Conservation (phyloP, 441 rosid species). For the Arabidopsis hybrid region DNA sequence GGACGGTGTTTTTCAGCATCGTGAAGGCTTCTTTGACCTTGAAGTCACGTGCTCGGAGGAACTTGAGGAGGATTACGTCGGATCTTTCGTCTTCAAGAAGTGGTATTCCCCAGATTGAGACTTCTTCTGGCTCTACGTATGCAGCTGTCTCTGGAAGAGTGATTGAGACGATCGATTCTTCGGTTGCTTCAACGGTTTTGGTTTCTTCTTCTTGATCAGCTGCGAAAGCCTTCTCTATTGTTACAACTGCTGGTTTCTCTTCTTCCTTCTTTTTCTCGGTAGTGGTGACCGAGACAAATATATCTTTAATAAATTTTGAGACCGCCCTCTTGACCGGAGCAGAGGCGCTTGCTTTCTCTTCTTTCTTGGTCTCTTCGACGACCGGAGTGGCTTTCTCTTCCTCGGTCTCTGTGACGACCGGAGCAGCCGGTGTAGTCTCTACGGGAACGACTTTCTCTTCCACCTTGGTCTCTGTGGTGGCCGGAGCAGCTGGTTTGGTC, state of each 20-base stretch:
- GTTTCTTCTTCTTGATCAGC: slow-evolving; percentile 58
- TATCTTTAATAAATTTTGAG: background rate
- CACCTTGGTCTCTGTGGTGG: background rate
- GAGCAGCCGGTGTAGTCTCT: slow-evolving; percentile 26
- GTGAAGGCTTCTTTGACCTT: slow-evolving; percentile 60
- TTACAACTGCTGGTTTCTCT: slow-evolving; percentile 40
- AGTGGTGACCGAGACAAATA: slow-evolving; percentile 2
- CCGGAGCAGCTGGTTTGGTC: background rate
- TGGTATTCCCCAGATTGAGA: slow-evolving; percentile 58
- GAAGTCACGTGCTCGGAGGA: slow-evolving; percentile 62
- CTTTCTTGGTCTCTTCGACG: slow-evolving; percentile 32
- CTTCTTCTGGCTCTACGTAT: slow-evolving; percentile 48
- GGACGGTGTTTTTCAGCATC: slow-evolving; percentile 59
- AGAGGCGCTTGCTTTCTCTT: slow-evolving; percentile 22
- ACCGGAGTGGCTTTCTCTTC: slow-evolving; percentile 27
- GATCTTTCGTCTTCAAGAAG: slow-evolving; percentile 59
- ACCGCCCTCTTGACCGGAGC: slow-evolving; percentile 12
- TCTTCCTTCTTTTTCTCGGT: slow-evolving; percentile 38
- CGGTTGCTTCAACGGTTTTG: slow-evolving; percentile 44
- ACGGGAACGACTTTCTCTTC: slow-evolving; percentile 7
- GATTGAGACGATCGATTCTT: slow-evolving; percentile 58
- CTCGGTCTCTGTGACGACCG: background rate
- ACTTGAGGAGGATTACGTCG: slow-evolving; percentile 60
- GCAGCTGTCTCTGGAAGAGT: slow-evolving; percentile 50
- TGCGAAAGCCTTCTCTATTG: slow-evolving; percentile 44